phyloP scores from a whole-genome alignment of 2,329 filamentous ascomycete genomes.

The Penicillium sumatraense region DNA sequence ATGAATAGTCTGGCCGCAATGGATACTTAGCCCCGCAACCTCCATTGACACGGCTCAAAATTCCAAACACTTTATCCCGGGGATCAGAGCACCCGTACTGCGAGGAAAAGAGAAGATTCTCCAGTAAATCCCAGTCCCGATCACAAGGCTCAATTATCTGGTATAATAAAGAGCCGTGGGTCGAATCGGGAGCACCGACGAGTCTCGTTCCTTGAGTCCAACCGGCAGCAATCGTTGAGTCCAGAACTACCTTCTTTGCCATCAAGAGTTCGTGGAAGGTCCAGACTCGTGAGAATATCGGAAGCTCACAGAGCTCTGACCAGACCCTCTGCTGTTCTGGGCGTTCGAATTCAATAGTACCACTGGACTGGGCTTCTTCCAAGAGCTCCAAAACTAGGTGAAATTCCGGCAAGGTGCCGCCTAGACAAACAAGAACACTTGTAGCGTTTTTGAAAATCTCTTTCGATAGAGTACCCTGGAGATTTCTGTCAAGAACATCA shows the following conservation, averaged over 20 bases:
- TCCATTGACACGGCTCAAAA: neutral
- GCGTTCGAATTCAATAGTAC: neutral
- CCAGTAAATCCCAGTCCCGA: neutral
- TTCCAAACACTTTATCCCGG: neutral
- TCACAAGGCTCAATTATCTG: no score
- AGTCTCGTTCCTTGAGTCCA: neutral
- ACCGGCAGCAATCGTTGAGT: neutral
- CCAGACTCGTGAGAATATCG: conserved; percentile 1
- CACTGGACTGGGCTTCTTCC: neutral
- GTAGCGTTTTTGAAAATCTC: neutral
- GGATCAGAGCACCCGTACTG: neutral
- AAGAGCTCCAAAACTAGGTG: neutral
- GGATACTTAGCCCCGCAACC: neutral
- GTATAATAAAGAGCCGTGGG: neutral
- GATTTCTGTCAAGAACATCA: neutral
- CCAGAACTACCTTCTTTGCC: neutral
- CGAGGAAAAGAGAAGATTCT: neutral
- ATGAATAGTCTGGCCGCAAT: neutral
- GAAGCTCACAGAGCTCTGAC: neutral
- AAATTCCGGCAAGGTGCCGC: neutral
- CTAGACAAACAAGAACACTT: neutral
- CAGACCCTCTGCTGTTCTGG: neutral
- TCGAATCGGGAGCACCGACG: neutral
- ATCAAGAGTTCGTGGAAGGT: neutral
- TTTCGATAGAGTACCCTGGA: neutral